Percentiles rank a stretch among this genome's conserved stretches.
Evolutionary conservation across 2,329 filamentous ascomycete species (phyloP).

Genomic region (Exophiala sideris): DNA sequence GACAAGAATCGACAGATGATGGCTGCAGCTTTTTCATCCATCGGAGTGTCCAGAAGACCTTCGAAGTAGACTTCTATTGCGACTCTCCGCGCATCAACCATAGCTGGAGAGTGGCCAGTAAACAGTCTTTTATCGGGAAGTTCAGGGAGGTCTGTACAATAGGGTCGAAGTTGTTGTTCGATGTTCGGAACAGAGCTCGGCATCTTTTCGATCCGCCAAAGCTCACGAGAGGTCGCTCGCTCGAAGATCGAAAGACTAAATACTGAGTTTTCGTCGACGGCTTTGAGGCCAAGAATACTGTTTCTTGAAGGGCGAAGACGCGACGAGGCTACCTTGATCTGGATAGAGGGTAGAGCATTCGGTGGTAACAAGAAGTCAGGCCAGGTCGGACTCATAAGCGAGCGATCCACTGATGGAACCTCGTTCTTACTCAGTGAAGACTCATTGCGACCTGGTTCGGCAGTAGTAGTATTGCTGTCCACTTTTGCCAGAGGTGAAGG

Average conservation of each 20-base stretch:
- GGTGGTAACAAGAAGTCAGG: conserved; percentile 82
- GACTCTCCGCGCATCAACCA: conserved; percentile 78
- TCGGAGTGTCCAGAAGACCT: conserved; percentile 73
- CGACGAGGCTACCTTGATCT: conserved; percentile 85
- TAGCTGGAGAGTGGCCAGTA: conserved; percentile 86
- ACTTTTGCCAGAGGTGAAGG: conserved; percentile 43
- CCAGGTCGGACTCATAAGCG: conserved; percentile 79
- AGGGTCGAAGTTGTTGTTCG: conserved; percentile 75
- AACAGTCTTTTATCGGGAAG: conserved; percentile 85
- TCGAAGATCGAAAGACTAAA: conserved; percentile 86
- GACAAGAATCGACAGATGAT: conserved; percentile 86
- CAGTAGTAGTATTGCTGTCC: conserved; percentile 15
- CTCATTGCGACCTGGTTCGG: conserved; percentile 19
- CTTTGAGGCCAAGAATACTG: conserved; percentile 75
- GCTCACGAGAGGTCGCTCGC: conserved; percentile 69
- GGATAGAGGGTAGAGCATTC: conserved; percentile 80
- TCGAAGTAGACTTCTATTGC: conserved; percentile 85
- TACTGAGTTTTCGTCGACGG: conserved; percentile 85
- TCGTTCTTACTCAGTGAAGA: conserved; percentile 23
- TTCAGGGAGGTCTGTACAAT: conserved; percentile 67
- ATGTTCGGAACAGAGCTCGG: conserved; percentile 74
- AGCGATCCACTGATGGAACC: conserved; percentile 59
- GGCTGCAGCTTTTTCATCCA: conserved; percentile 72
- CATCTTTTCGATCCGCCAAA: conserved; percentile 95
- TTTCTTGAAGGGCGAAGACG: conserved; percentile 88